Base-by-base conservation (phyloP, 345 rosid genomes). In the Pseudoturritis turrita region DNA sequence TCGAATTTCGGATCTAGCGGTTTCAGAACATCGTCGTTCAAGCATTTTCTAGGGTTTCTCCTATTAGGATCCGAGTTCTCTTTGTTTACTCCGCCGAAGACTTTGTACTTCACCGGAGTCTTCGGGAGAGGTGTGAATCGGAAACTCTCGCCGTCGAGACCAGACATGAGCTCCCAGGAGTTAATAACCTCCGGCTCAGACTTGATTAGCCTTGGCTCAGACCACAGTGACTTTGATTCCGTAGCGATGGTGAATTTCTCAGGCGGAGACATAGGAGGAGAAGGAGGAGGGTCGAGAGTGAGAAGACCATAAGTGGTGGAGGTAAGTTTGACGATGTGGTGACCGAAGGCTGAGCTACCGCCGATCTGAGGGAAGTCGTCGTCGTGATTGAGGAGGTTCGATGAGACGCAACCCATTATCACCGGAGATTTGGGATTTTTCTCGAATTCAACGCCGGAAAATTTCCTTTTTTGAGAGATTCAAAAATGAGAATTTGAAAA, bases 291-390 rank as follows among this genome's bases (percentile, higher is more conserved):
- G 13, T 94, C 98, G 40, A 94, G 87, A 58, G 88, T 81, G 79
- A 93, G 97, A 57, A 90, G 89, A 64, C 98, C 98, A 28, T 94
- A 94, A 14, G 98, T 90, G 70, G 97, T 86, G 74, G 97, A 94
- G 44, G 98, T 94, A 49, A 94, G 94, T 0, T 88, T 86, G 13
- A 94, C 98, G 39, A 94, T 90, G 88, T 94, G 97, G 81, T 90
- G 92, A 45, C 88, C 82, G 22, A 94, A 75, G 2, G 89, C 94
- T 3, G 94, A 75, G 79, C 84, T 68, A 26, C 89, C 83, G 28
- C 92, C 84, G 62, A 93, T 82, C 65, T 85, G 90, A 43, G 87
- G 41, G 77, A 90, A 87, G 36, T 90, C 96, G 31, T 94, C 96
- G 21, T 94, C 97, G 21, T 72, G 86, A 78, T 77, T 87, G 0